Percentiles rank a stretch among this genome's conserved stretches.
These are phyloP conservation scores for Diplosphaera chodatii DNA, from an alignment of 139 green algal genomes.

Conservation along the genomic window DNA sequence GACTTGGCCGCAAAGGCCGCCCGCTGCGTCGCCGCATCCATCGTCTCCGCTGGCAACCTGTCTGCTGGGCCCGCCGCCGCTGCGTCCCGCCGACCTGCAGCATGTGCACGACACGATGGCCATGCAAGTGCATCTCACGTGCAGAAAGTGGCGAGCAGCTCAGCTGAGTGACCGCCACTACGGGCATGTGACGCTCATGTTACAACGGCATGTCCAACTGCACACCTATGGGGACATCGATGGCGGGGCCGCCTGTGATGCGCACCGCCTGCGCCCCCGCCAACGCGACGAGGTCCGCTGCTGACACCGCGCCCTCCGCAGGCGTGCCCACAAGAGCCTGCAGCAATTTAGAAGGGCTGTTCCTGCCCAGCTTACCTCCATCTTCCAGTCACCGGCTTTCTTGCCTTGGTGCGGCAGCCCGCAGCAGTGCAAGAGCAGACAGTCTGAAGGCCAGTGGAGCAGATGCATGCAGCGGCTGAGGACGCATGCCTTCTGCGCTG, in stretches of 20 bases:
- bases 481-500: conserved; percentile 9
- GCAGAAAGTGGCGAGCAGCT: background rate
- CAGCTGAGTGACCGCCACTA: too few relatives aligned
- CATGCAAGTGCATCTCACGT: background rate
- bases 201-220: too few relatives aligned
- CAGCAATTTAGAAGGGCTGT: too few relatives aligned
- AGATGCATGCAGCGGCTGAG: too few relatives aligned
- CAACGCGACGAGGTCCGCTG: conserved; percentile 74
- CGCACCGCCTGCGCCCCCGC: conserved; percentile 59
- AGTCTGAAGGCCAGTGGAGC: too few relatives aligned
- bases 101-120: background rate
- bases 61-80: conserved; percentile 48
- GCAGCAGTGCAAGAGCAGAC: too few relatives aligned
- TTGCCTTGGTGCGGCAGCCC: too few relatives aligned
- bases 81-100: conserved; percentile 48
- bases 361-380: too few relatives aligned
- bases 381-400: too few relatives aligned
- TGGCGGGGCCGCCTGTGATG: conserved; percentile 60
- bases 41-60: conserved; percentile 59
- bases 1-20: conserved; percentile 63
- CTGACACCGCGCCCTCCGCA: conserved; percentile 43
- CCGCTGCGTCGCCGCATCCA: conserved; percentile 43
- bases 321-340: conserved; percentile 45
- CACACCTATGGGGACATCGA: conserved; percentile 43
- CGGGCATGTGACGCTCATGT: too few relatives aligned